Base-by-base conservation (phyloP, 2,329 filamentous ascomycete species). In the Alternaria novae-zelandiae region DNA sequence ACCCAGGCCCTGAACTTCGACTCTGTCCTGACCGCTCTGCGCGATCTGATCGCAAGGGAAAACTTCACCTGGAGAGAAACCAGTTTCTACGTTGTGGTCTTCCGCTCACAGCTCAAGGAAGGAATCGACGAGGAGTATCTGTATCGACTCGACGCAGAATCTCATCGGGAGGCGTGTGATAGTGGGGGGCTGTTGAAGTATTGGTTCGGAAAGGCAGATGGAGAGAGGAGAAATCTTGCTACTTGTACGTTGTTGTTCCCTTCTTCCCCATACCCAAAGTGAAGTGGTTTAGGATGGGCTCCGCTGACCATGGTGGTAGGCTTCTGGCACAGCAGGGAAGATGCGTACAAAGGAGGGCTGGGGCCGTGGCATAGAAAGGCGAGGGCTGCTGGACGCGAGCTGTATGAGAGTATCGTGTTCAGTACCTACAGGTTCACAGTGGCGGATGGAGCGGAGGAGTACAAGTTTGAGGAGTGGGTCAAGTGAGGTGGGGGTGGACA, bases 111-210 rank as follows among this genome's bases (percentile, higher is more conserved):
- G 67, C 87, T 97, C 59, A 88, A 89, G 41, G 84, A 86, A 2
- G 86, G 84, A 12, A 91, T 90, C 2, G 88, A 93, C 66, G 88
- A 88, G 63, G 86, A 87, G 11, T 85, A 90, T 62, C 85, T 97
- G 43, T 89, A 89, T 44, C 84, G 85, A 25, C 85, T 97, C 30
- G 94, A 97, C 80, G 89, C 90, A 74, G 88, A 88, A 63, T 91
- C 91, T 7, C 94, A 97, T 78, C 85, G 87, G 23, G 94, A 97
- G 78, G 94, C 94, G 12, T 90, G 90, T 17, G 86, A 86, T 43
- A 92, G 89, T 72, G 94, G 94, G 6, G 93, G 93, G 0, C 87
- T 97, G 75, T 81, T 97, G 75, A 97, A 97, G 79, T 97, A 97
- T 80, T 97, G 94, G 93, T 97, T 96, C 79, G 93, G 93, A 3